Evolutionary conservation across 2,329 filamentous ascomycete species (phyloP).

Genomic region (Helotiales sp.): DNA sequence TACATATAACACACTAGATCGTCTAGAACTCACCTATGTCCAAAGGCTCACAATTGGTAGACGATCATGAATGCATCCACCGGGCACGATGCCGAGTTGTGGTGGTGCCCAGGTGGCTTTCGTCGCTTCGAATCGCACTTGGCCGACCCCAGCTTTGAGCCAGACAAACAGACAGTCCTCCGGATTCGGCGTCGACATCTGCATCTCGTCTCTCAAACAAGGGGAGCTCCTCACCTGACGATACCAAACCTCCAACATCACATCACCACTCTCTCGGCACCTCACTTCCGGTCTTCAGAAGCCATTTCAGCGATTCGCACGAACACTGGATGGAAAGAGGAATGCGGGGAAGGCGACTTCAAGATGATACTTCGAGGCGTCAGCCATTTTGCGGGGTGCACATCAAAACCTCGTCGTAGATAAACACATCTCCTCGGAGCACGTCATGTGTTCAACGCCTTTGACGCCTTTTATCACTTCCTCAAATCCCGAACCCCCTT

Average conservation of each 20-base stretch:
- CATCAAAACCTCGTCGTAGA: no score
- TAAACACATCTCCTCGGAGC: conserved; percentile 29
- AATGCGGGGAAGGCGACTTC: conserved; percentile 3
- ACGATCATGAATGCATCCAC: not conserved
- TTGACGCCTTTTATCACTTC: not conserved
- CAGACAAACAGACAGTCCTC: not conserved
- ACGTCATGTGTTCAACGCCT: conserved; percentile 16
- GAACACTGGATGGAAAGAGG: no score
- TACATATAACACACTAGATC: no score
- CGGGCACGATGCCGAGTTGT: not conserved
- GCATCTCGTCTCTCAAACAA: not conserved
- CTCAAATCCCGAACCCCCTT: not conserved
- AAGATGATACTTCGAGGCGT: no score
- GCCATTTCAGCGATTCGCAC: not conserved
- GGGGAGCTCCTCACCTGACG: not conserved
- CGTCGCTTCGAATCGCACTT: not conserved
- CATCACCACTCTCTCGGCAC: no score
- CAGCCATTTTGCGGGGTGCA: no score
- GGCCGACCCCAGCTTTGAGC: not conserved
- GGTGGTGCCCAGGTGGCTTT: no score
- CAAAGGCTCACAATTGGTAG: not conserved
- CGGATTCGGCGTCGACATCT: conserved; percentile 5
- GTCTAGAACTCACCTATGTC: not conserved
- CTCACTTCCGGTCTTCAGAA: no score
- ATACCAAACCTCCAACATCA: not conserved